These are phyloP conservation scores for Blastocystis sp. DNA, from an alignment of 352 stramenopile species.

Conservation along the genomic window DNA sequence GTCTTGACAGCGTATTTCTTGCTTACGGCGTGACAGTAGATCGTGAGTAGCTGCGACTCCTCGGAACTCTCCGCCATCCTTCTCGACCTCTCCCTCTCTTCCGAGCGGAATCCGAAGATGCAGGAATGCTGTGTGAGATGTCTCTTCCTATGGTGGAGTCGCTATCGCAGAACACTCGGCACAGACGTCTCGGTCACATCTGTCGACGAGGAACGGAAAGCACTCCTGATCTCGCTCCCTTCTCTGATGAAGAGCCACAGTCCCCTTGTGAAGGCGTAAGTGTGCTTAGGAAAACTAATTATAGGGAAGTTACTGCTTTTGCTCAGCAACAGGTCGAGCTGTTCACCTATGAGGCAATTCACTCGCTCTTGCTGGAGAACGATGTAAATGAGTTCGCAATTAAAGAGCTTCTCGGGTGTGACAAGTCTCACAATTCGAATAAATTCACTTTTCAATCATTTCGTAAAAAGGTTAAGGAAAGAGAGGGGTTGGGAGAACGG, in stretches of 20 bases:
- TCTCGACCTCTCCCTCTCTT: not conserved
- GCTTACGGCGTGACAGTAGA: not conserved
- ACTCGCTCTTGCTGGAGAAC: not conserved
- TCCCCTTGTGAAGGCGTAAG: not conserved
- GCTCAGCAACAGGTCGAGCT: not conserved
- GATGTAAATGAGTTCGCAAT: slow-evolving; percentile 20
- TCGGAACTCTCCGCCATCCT: not conserved
- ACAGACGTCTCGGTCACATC: not conserved
- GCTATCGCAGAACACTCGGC: not conserved
- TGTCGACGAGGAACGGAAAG: not conserved
- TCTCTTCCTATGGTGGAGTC: slow-evolving; percentile 8
- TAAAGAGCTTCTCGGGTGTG: not conserved
- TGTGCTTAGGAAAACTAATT: not conserved
- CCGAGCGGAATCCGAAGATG: not conserved
- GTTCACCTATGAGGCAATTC: not conserved
- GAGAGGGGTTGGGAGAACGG: not conserved
- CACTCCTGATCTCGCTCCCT: not conserved
- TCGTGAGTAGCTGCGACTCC: not conserved
- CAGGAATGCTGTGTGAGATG: not conserved
- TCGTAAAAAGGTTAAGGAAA: not conserved
- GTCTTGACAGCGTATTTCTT: not conserved
- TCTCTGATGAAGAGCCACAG: slow-evolving; percentile 10
- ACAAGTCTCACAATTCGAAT: not conserved
- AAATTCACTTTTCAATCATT: not conserved
- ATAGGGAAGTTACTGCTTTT: not conserved